Percentiles rank a stretch among this genome's conserved stretches.
Evolutionary conservation across 345 rosid species (phyloP).

Genomic region (Erysimum cheiranthoides): DNA sequence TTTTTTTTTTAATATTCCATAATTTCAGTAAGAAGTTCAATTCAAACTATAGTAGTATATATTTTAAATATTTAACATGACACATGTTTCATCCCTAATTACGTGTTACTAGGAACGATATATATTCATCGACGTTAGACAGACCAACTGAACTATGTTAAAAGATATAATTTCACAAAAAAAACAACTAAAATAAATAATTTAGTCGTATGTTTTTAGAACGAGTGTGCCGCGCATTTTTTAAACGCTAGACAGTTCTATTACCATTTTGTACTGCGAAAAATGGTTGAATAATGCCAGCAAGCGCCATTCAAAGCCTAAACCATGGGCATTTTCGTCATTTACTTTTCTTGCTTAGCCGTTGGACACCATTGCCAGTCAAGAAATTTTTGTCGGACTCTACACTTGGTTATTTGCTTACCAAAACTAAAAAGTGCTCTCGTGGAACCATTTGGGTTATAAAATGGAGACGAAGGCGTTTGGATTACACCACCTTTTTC

Average conservation of each 20-base stretch:
- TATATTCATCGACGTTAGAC: no score
- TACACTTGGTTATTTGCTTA: conserved; percentile 5
- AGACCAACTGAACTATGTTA: no score
- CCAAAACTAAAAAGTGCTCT: background rate
- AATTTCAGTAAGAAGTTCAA: no score
- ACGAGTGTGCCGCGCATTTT: background rate
- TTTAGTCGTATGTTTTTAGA: no score
- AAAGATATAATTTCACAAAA: no score
- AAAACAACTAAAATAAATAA: no score
- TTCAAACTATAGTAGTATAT: no score
- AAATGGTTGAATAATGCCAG: background rate
- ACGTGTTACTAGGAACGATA: no score
- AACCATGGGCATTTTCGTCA: background rate
- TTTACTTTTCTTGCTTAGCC: background rate
- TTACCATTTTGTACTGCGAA: background rate
- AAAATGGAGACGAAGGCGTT: conserved; percentile 5
- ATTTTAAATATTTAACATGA: no score
- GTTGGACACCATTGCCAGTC: background rate
- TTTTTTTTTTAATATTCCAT: no score
- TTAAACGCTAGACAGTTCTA: background rate
- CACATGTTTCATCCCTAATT: no score
- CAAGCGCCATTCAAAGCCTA: background rate
- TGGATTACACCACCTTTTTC: background rate
- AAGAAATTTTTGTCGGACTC: background rate
- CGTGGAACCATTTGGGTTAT: conserved; percentile 1